Percentiles rank a stretch among this genome's conserved stretches.
Conservation (phyloP, 441 rosid genomes). For the Brassica balearica region DNA sequence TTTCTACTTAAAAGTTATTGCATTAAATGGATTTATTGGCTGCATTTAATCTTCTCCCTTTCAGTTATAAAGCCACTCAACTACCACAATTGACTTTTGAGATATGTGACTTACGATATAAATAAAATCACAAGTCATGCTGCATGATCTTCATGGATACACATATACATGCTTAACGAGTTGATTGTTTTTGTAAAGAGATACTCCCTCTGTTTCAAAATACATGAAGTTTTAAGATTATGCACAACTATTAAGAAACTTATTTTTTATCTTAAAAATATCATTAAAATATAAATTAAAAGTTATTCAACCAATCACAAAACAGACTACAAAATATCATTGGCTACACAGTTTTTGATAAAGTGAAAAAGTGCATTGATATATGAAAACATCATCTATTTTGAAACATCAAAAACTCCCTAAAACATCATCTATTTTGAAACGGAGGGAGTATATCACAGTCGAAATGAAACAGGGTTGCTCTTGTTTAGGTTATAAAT, state of each 20-base stretch:
- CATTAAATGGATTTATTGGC: slow-evolving; percentile 41
- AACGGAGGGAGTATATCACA: too few species aligned
- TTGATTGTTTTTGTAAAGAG: background rate
- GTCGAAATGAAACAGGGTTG: background rate
- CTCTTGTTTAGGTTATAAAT: background rate
- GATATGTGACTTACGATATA: slow-evolving; percentile 13
- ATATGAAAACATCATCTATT: too few species aligned
- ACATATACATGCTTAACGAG: background rate
- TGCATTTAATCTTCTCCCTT: slow-evolving; percentile 35
- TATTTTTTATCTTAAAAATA: too few species aligned
- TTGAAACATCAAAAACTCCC: too few species aligned
- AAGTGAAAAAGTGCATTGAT: too few species aligned
- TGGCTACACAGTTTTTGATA: too few species aligned
- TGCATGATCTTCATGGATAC: slow-evolving; percentile 8
- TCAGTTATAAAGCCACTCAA: slow-evolving; percentile 42
- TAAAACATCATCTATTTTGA: too few species aligned
- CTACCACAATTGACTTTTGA: slow-evolving; percentile 23
- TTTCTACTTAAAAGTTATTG: slow-evolving; percentile 24
- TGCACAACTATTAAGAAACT: too few species aligned
- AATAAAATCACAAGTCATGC: background rate
- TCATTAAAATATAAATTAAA: too few species aligned
- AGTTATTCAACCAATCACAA: too few species aligned
- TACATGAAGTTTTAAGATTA: too few species aligned
- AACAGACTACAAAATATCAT: too few species aligned
- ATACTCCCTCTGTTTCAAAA: background rate